Evolutionary conservation across 1,284 basidiomycete genomes (phyloP).

Genomic region (Malassezia yamatoensis): DNA sequence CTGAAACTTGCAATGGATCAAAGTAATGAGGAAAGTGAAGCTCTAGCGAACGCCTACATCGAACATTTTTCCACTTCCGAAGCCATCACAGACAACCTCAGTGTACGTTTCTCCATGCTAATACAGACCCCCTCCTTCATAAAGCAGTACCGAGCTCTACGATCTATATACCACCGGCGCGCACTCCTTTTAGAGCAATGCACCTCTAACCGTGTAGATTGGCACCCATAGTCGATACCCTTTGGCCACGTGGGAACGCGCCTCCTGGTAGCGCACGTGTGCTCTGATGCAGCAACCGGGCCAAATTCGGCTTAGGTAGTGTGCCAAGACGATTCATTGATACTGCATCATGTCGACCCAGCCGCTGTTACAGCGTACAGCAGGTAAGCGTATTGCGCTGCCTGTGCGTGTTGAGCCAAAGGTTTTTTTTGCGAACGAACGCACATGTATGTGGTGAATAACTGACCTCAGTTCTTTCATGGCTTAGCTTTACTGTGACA

Average conservation of each 20-base stretch:
- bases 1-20: conserved; percentile 25
- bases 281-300: not conserved
- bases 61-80: conserved; percentile 28
- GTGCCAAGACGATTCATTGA: not conserved
- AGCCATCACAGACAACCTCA: conserved; percentile 7
- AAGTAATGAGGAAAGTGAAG: conserved; percentile 33
- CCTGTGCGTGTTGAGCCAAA: conserved; percentile 48
- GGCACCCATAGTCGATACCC: not conserved
- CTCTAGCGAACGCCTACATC: conserved; percentile 39
- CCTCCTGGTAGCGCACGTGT: conserved; percentile 16
- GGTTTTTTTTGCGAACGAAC: conserved; percentile 47
- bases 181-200: conserved; percentile 5
- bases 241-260: conserved; percentile 6
- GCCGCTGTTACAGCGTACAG: conserved; percentile 89
- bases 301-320: not conserved
- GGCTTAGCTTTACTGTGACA: conserved; percentile 48
- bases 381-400: conserved; percentile 50
- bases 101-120: conserved; percentile 4
- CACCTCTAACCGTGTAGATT: conserved; percentile 2
- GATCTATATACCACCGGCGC: conserved; percentile 11
- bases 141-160: conserved; percentile 8
- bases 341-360: conserved; percentile 73
- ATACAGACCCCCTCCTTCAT: conserved; percentile 10
- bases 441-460: conserved; percentile 34
- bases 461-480: conserved; percentile 37